These are phyloP conservation scores for Byssochlamys sp. DNA, from an alignment of 2,329 filamentous ascomycete species.

Conservation along the genomic window DNA sequence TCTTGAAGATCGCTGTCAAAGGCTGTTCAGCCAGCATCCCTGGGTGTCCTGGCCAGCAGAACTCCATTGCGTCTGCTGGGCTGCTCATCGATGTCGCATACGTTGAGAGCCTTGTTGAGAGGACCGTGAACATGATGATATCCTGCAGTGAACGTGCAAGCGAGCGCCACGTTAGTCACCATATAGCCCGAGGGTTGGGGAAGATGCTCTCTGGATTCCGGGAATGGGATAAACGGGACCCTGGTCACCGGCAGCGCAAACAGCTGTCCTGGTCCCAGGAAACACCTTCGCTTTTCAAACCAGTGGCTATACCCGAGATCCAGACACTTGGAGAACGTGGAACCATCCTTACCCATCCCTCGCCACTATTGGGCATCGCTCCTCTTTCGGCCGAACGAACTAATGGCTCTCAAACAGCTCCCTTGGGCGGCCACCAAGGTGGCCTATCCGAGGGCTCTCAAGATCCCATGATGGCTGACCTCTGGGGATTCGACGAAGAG, in stretches of 20 bases:
- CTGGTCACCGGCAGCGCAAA: constrained; percentile 12
- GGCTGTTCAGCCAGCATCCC: constrained; percentile 24
- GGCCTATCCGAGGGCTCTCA: constrained; percentile 29
- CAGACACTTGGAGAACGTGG: constrained; percentile 28
- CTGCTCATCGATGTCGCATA: constrained; percentile 26
- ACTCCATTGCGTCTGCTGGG: constrained; percentile 29
- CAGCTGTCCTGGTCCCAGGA: constrained; percentile 17
- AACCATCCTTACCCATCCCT: constrained; percentile 27
- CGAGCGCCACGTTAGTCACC: constrained; percentile 32
- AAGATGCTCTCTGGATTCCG: constrained; percentile 33
- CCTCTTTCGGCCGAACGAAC: constrained; percentile 30
- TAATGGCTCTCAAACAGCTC: constrained; percentile 17
- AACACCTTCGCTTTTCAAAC: constrained; percentile 25
- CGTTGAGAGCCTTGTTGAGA: constrained; percentile 25
- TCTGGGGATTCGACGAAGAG: constrained; percentile 34
- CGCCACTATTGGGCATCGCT: constrained; percentile 27
- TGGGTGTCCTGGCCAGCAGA: constrained; percentile 25
- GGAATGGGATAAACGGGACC: constrained; percentile 29
- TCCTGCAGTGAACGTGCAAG: constrained; percentile 29
- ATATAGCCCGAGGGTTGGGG: constrained; percentile 28
- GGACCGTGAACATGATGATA: constrained; percentile 29
- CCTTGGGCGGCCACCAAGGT: constrained; percentile 13
- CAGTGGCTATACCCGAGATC: constrained; percentile 26
- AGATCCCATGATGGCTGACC: constrained; percentile 33
- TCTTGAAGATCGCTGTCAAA: constrained; percentile 37